A percentile compares a stretch with the other conserved stretches of the same genome.
phyloP scores from a whole-genome alignment of 768 basidiomycete species.

The Coprinellus aureogranulatus region DNA sequence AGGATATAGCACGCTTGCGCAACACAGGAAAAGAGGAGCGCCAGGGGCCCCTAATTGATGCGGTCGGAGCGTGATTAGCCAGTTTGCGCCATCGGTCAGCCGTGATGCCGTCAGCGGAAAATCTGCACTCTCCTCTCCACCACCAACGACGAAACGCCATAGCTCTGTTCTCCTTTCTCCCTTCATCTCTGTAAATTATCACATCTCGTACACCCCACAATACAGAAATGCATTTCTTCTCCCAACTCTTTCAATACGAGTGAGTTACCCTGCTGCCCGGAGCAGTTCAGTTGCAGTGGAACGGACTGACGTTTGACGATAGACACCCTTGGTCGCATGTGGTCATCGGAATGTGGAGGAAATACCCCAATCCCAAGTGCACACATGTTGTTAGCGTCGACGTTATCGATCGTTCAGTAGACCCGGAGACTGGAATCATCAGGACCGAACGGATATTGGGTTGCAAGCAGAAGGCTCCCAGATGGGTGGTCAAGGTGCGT shows the following conservation, averaged over 20 bases:
- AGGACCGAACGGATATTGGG: conserved; percentile 88
- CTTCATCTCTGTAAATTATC: conserved; percentile 7
- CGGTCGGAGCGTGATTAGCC: too few species aligned
- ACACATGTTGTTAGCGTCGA: conserved; percentile 86
- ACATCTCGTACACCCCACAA: conserved; percentile 2
- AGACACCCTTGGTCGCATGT: conserved; percentile 92
- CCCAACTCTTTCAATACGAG: conserved; percentile 82
- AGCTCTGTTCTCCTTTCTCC: not conserved
- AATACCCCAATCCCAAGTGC: conserved; percentile 94
- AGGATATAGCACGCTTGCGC: too few species aligned
- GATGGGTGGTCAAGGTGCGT: conserved; percentile 89
- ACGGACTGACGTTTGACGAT: conserved; percentile 15
- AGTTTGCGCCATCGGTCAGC: not conserved
- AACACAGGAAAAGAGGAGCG: too few species aligned
- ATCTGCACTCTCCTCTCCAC: not conserved
- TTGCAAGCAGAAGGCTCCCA: conserved; percentile 88
- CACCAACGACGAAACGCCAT: not conserved
- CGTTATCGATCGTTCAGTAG: conserved; percentile 80
- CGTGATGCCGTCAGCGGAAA: not conserved
- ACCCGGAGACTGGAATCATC: conserved; percentile 82
- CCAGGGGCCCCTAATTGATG: too few species aligned
- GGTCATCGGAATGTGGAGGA: conserved; percentile 90
- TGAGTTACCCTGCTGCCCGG: conserved; percentile 40
- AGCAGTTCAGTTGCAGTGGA: conserved; percentile 6
- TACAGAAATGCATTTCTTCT: conserved; percentile 79